phyloP scores from a whole-genome alignment of 2,329 filamentous ascomycete species.

The Trichoderma sp. region DNA sequence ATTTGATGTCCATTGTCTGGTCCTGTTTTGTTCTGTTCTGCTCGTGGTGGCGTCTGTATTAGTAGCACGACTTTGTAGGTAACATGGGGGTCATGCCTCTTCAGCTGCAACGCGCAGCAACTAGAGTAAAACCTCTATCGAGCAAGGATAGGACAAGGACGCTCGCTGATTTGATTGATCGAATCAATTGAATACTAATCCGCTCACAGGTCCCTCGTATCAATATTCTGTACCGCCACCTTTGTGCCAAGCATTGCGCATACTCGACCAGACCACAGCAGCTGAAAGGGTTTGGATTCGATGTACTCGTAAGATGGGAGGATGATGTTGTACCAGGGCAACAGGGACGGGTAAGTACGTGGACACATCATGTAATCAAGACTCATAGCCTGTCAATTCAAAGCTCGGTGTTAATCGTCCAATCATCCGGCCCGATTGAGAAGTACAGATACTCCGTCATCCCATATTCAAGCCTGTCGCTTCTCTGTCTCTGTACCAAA shows the following conservation, averaged over 20 bases:
- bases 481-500: background rate
- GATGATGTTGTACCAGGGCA: background rate
- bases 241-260: background rate
- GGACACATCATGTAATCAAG: background rate
- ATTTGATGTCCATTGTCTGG: background rate
- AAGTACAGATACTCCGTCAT: background rate
- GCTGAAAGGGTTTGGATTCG: background rate
- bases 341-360: background rate
- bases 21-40: background rate
- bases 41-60: background rate
- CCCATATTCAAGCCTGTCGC: background rate
- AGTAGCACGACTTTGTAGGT: background rate
- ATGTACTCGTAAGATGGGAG: background rate
- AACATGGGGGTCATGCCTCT: background rate
- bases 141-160: background rate
- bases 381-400: background rate
- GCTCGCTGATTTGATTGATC: background rate
- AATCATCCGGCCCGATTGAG: slow-evolving; percentile 5
- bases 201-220: background rate
- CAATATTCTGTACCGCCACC: background rate
- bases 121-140: background rate
- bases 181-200: background rate
- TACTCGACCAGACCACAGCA: background rate
- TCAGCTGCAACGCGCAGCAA: background rate
- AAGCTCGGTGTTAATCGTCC: background rate